A percentile compares a stretch with the other conserved stretches of the same genome.
phyloP scores from a whole-genome alignment of 768 basidiomycete species.

The Amanita polypyramis region DNA sequence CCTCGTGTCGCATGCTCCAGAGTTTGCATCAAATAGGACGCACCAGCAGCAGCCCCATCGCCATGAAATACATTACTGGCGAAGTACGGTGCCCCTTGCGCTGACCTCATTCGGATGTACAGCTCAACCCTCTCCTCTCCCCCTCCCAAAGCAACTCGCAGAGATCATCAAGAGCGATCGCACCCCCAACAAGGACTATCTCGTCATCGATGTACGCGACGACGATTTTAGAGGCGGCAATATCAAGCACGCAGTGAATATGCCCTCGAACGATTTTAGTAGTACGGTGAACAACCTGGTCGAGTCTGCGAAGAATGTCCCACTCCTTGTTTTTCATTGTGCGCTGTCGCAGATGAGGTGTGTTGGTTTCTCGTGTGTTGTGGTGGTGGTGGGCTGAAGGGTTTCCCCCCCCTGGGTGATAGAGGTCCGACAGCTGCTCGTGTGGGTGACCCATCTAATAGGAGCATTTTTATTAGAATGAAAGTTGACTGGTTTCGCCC shows the following conservation, averaged over 20 bases:
- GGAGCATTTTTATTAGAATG: not conserved
- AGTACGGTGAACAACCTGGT: slow-evolving; percentile 48
- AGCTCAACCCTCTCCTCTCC: slow-evolving; percentile 7
- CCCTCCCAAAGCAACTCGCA: slow-evolving; percentile 71
- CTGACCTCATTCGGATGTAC: not conserved
- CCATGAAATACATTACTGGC: slow-evolving; percentile 27
- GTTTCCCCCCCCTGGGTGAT: too few species aligned
- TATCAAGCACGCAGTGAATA: slow-evolving; percentile 52
- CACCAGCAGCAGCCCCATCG: not conserved
- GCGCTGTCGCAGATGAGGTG: slow-evolving; percentile 68
- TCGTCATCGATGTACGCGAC: slow-evolving; percentile 81
- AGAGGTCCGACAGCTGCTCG: slow-evolving; percentile 75
- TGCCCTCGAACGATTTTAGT: slow-evolving; percentile 53
- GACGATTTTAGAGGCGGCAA: slow-evolving; percentile 73
- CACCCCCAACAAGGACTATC: slow-evolving; percentile 50
- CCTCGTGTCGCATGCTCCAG: not conserved
- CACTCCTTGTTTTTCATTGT: slow-evolving; percentile 70
- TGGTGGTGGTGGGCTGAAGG: too few species aligned
- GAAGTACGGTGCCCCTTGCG: slow-evolving; percentile 20
- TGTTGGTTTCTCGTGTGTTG: slow-evolving; percentile 20
- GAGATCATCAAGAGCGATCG: slow-evolving; percentile 58
- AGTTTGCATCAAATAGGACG: not conserved
- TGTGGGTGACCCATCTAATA: slow-evolving; percentile 34
- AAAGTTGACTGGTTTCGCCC: slow-evolving; percentile 6
- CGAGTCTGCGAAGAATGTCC: slow-evolving; percentile 47